Evolutionary conservation across 352 stramenopile species (phyloP).

Genomic region (Globisporangium lucens): DNA sequence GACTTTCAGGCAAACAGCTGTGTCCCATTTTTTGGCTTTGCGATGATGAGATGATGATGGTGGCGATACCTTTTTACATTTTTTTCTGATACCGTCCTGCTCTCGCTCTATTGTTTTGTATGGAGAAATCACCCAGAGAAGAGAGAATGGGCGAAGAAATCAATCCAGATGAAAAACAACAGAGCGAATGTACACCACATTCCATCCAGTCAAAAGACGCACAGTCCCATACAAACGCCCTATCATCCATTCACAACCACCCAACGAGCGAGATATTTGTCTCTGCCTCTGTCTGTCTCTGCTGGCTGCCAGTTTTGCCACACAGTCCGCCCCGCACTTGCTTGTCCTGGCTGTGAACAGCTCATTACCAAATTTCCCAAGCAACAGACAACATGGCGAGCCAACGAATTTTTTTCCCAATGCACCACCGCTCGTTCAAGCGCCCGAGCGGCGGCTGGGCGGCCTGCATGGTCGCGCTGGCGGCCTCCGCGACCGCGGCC

Average conservation of each 20-base stretch:
- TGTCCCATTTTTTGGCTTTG: background rate
- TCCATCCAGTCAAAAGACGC: background rate
- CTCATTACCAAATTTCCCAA: background rate
- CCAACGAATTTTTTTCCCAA: background rate
- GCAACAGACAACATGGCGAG: background rate
- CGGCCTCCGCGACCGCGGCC: background rate
- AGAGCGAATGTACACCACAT: background rate
- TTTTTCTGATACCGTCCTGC: background rate
- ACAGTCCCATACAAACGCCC: background rate
- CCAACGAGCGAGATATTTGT: background rate
- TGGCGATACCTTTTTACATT: background rate
- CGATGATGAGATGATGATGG: too few relatives aligned
- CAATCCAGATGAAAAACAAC: background rate
- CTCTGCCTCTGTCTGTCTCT: background rate
- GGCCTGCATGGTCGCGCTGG: background rate
- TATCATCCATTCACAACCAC: background rate
- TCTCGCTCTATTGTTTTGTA: background rate
- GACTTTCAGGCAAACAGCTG: background rate
- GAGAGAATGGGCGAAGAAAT: background rate
- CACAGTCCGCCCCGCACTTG: background rate
- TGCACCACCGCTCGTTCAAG: slow-evolving; percentile 1
- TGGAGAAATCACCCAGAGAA: background rate
- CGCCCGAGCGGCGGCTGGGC: slow-evolving; percentile 5
- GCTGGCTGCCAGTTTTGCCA: background rate
- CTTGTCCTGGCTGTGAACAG: background rate